phyloP scores from a whole-genome alignment of 2,329 filamentous ascomycete genomes.

The Botrytis fragariae region DNA sequence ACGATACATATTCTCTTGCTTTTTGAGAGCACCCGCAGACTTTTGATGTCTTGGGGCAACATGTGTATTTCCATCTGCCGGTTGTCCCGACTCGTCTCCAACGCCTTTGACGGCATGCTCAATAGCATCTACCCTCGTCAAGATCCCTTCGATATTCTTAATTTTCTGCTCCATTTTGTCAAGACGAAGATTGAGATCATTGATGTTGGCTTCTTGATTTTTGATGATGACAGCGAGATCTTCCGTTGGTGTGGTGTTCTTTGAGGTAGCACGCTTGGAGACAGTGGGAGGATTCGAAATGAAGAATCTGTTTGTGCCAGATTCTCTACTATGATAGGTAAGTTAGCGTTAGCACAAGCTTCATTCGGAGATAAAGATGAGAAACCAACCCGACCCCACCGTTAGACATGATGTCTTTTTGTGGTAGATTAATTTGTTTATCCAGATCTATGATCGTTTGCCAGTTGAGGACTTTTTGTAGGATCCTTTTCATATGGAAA shows the following conservation, averaged over 20 bases:
- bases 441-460: neutral
- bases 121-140: neutral
- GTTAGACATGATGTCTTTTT: neutral
- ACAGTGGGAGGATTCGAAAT: neutral
- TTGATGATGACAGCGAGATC: neutral
- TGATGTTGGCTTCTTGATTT: neutral
- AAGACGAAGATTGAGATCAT: neutral
- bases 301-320: neutral
- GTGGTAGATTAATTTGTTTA: neutral
- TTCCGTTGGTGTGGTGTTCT: neutral
- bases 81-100: neutral
- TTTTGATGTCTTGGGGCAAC: neutral
- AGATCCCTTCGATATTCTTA: neutral
- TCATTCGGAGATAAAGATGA: too few relatives aligned
- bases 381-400: neutral
- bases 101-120: neutral
- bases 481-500: neutral
- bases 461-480: neutral
- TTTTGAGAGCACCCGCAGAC: neutral
- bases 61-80: neutral
- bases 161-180: neutral
- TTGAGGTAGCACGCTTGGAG: neutral
- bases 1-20: slow-evolving; percentile 5
- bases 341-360: too few relatives aligned
- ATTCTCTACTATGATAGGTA: neutral